A percentile compares a stretch with the other conserved stretches of the same genome.
Conservation (phyloP, 306 rosid species). For the Lithocarpus polystachyus region DNA sequence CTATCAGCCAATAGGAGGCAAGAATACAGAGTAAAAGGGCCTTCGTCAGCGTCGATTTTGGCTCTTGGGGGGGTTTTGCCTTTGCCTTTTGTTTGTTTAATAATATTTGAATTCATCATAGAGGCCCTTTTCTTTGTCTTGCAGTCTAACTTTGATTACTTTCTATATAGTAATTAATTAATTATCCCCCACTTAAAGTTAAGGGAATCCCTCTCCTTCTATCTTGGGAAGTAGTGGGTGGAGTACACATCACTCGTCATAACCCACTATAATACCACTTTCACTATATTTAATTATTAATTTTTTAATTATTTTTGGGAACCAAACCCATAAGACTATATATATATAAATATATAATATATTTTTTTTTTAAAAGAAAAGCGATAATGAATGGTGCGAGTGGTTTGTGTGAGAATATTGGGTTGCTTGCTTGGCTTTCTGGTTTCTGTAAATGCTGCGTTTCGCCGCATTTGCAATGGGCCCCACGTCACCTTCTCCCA, state of each 20-base stretch:
- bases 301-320: neutral
- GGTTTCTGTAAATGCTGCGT: slow-evolving; percentile 39
- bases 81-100: too few relatives aligned
- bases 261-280: slow-evolving; percentile 2
- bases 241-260: slow-evolving; percentile 27
- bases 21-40: neutral
- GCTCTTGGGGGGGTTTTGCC: neutral
- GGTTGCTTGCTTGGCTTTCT: slow-evolving; percentile 4
- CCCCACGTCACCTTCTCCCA: slow-evolving; percentile 46
- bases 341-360: too few relatives aligned
- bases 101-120: too few relatives aligned
- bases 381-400: neutral
- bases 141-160: neutral
- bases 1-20: slow-evolving; percentile 26
- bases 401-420: neutral
- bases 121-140: neutral
- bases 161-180: neutral
- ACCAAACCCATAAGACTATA: too few relatives aligned
- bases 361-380: too few relatives aligned
- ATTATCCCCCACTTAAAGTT: slow-evolving; percentile 10
- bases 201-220: slow-evolving; percentile 20
- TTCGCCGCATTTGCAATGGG: slow-evolving; percentile 69
- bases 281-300: neutral
- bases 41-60: slow-evolving; percentile 35
- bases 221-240: slow-evolving; percentile 26